A percentile compares a stretch with the other conserved stretches of the same genome.
These are phyloP conservation scores for Claviceps fusiformis DNA, from an alignment of 2,329 filamentous ascomycete genomes.

Conservation along the genomic window DNA sequence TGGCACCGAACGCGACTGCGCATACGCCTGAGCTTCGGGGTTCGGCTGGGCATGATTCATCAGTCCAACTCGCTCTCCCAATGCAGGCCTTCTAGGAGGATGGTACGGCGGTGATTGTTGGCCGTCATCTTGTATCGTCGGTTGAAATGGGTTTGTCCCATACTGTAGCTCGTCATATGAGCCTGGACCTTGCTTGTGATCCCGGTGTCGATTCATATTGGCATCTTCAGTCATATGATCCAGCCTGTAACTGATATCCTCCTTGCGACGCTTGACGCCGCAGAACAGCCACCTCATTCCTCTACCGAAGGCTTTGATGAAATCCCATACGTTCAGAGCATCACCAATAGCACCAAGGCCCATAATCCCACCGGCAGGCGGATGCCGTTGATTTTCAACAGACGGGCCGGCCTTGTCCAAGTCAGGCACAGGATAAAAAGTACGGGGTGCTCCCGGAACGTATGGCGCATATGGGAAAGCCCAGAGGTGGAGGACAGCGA, in stretches of 20 bases:
- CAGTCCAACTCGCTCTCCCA: slow-evolving; percentile 29
- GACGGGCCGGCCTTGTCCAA: slow-evolving; percentile 24
- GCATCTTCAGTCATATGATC: slow-evolving; percentile 15
- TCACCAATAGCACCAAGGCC: slow-evolving; percentile 54
- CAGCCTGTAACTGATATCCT: slow-evolving; percentile 35
- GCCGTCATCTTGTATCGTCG: slow-evolving; percentile 19
- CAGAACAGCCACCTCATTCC: slow-evolving; percentile 71
- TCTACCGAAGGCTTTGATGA: slow-evolving; percentile 65
- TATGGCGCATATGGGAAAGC: slow-evolving; percentile 72
- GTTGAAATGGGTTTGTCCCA: slow-evolving; percentile 16
- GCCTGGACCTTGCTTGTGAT: slow-evolving; percentile 10
- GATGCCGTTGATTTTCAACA: slow-evolving; percentile 28
- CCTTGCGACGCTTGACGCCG: slow-evolving; percentile 47
- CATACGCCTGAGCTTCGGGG: slow-evolving; percentile 8
- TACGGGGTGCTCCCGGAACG: slow-evolving; percentile 27
- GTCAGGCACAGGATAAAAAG: slow-evolving; percentile 34
- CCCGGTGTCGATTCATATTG: slow-evolving; percentile 25
- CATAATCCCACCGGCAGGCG: slow-evolving; percentile 50
- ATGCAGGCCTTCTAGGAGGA: slow-evolving; percentile 18
- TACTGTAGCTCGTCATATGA: slow-evolving; percentile 13
- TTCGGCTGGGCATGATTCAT: slow-evolving; percentile 24
- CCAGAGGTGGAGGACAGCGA: slow-evolving; percentile 65
- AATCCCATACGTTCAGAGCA: slow-evolving; percentile 69
- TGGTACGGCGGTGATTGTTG: slow-evolving; percentile 18
- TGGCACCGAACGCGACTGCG: neutral